Conservation (phyloP, 2,329 filamentous ascomycete genomes). For the Apiospora phragmitis region DNA sequence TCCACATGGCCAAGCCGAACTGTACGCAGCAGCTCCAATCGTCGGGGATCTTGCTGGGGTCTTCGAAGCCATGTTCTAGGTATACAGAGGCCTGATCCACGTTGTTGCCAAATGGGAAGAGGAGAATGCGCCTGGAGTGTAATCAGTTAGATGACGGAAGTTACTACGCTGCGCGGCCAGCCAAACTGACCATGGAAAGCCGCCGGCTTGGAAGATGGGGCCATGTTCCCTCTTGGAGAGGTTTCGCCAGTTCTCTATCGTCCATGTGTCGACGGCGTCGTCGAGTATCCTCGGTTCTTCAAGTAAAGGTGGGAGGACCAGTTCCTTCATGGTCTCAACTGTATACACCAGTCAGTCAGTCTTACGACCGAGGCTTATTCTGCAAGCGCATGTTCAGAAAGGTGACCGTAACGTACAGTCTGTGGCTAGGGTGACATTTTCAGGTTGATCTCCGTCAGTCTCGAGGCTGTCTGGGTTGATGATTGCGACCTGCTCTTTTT, state of each 20-base stretch:
- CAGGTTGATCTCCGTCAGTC: constrained; percentile 47
- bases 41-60: constrained; percentile 71
- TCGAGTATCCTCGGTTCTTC: constrained; percentile 80
- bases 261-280: constrained; percentile 80
- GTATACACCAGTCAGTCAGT: constrained; percentile 16
- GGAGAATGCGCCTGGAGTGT: constrained; percentile 75
- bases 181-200: constrained; percentile 74
- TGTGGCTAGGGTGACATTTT: constrained; percentile 50
- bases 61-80: constrained; percentile 89
- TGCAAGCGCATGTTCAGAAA: constrained; percentile 25
- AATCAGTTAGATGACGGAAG: not conserved
- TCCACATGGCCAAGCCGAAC: constrained; percentile 92
- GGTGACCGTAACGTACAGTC: constrained; percentile 48
- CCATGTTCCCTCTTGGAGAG: constrained; percentile 82
- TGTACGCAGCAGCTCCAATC: constrained; percentile 97
- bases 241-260: constrained; percentile 78
- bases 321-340: constrained; percentile 85
- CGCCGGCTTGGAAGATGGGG: constrained; percentile 82
- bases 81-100: constrained; percentile 94
- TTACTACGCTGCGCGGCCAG: not conserved
- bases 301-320: constrained; percentile 69
- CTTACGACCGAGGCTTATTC: constrained; percentile 7
- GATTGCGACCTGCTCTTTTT: constrained; percentile 54
- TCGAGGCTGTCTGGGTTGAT: constrained; percentile 55
- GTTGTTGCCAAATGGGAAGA: constrained; percentile 95